Conservation (phyloP, 1,139 yeast species). For the Arxiozyma heterogenica region DNA sequence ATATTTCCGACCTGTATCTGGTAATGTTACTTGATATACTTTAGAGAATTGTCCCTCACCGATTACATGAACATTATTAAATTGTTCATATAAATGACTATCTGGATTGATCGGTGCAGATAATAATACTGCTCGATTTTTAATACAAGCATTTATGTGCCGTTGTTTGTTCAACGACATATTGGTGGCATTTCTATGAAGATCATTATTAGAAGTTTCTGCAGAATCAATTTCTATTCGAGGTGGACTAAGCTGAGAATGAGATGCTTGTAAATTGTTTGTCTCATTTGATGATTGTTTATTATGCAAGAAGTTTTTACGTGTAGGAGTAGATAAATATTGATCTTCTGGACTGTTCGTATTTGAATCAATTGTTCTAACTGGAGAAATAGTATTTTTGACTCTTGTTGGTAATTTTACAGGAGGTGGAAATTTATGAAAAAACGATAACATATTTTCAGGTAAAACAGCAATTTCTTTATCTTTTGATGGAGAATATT, state of each 20-base stretch:
- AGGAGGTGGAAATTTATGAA: constrained; percentile 7
- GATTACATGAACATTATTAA: constrained; percentile 60
- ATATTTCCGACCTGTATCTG: constrained; percentile 45
- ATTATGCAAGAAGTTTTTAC: constrained; percentile 5
- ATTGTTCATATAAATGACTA: constrained; percentile 51
- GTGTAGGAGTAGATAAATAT: constrained; percentile 19
- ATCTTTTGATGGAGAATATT: neutral
- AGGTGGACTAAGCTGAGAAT: neutral
- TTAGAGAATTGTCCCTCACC: constrained; percentile 86
- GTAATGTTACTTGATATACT: constrained; percentile 69
- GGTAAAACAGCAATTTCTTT: neutral
- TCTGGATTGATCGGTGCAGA: constrained; percentile 21
- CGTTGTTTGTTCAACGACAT: neutral
- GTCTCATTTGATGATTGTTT: neutral
- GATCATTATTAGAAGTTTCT: neutral
- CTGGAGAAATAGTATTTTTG: constrained; percentile 1
- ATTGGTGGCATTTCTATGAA: neutral
- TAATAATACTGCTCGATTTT: neutral
- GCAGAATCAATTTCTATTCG: neutral
- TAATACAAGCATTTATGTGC: constrained; percentile 7
- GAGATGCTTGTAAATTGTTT: neutral
- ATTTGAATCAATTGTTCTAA: constrained; percentile 1
- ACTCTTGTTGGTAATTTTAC: neutral
- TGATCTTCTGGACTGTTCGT: constrained; percentile 3
- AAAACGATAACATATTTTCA: constrained; percentile 3